Evolutionary conservation across 257 asterid genomes (phyloP), one percentile per base, ranked within the genome.

Genomic region (Cordia subcordata): DNA sequence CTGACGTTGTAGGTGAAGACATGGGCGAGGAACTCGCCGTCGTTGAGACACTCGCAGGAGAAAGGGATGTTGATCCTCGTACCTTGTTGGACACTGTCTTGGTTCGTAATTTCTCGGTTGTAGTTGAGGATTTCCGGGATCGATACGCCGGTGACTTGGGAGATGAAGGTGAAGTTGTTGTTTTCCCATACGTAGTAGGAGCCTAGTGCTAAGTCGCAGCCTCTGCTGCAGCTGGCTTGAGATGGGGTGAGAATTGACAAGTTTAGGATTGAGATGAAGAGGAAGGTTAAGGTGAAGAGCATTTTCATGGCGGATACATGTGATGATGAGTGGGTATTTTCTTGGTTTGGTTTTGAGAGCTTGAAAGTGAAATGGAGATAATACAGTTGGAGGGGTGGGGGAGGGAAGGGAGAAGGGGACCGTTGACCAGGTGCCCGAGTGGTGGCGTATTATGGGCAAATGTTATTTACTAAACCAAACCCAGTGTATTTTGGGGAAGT

Each of bases 191-290:
- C 59, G 68, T 61, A 65, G 84, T 78, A 91, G 35, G 90, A 88
- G 21, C 72, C 98, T 37, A 88, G 51, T 37, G 98, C 94, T 40
- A 80, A 45, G 68, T 71, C 82, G 68, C 98, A 91, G 66, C 82
- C 81, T 46, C 76, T 76, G 49, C 66, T 60, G 72, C 98, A 91
- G 33, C 69, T 65, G 70, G 75, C 86, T 54, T 37, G 55, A 66
- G 70, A 15, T 56, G 32, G 38, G 22, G 33, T 15, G 6, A 54
- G 56, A 60, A 61, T 49, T 39, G 65, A 52, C n/a, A 58, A 10
- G 8, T 22, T 52, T 9, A 52, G 22, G 20, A 52, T 52, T 52
- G 35, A 17, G 12, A 23, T 20, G n/a, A n/a, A n/a, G 0, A 52
- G 9, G 4, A 18, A 13, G 22, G 15, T 52, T 52, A 23, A 23